A percentile compares a stretch with the other conserved stretches of the same genome.
These are phyloP conservation scores for Aspergillus flavus DNA, from an alignment of 2,329 filamentous ascomycete genomes.

Conservation along the genomic window DNA sequence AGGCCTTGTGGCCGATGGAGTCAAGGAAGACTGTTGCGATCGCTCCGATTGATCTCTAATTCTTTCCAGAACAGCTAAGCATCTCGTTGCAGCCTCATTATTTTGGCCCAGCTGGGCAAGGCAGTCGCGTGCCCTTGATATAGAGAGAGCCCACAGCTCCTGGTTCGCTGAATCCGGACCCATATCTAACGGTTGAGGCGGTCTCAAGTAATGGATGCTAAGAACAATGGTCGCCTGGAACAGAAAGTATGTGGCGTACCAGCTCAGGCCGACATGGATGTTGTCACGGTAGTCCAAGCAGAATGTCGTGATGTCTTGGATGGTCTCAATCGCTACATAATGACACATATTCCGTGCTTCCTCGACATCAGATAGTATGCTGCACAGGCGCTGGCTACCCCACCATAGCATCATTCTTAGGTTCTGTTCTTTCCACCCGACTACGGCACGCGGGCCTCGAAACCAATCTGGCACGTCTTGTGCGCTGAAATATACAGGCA, in stretches of 20 bases:
- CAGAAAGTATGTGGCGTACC: conserved; percentile 29
- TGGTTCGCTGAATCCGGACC: too few relatives aligned
- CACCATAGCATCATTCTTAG: conserved; percentile 27
- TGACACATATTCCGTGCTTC: conserved; percentile 24
- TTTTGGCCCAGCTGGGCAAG: conserved; percentile 12
- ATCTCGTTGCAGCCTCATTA: conserved; percentile 18
- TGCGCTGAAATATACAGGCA: conserved; percentile 22
- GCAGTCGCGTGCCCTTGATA: conserved; percentile 16
- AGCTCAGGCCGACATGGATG: conserved; percentile 21
- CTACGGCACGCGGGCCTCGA: conserved; percentile 20
- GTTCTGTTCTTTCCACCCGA: conserved; percentile 29
- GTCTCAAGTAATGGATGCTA: conserved; percentile 11
- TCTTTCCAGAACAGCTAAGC: conserved; percentile 17
- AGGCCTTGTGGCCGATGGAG: too few relatives aligned
- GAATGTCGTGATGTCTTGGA: conserved; percentile 23
- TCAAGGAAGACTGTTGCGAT: not conserved
- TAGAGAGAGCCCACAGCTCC: conserved; percentile 18
- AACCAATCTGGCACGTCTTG: conserved; percentile 23
- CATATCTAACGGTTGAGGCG: not conserved
- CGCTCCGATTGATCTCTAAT: conserved; percentile 8
- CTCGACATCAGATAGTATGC: conserved; percentile 9
- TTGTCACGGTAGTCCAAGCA: conserved; percentile 11
- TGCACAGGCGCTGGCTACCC: conserved; percentile 20
- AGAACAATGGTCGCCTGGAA: conserved; percentile 26
- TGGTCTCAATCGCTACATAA: conserved; percentile 20